Percentiles rank a stretch among this genome's conserved stretches.
Evolutionary conservation across 768 basidiomycete species (phyloP).

Genomic region (Calocybe gangraenosa): DNA sequence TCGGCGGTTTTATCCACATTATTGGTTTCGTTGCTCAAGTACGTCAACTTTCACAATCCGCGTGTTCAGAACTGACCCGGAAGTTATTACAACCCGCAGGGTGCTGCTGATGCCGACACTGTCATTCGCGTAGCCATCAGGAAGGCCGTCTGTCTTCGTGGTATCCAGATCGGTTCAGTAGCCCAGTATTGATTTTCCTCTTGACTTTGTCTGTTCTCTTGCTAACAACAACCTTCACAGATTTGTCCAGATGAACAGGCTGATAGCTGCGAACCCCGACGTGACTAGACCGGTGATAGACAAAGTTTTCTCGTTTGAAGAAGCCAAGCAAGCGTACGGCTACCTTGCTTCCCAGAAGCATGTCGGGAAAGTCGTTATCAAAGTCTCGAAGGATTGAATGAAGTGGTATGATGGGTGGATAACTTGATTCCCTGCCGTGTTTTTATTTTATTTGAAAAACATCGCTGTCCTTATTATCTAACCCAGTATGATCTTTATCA

Average conservation of each 20-base stretch:
- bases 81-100: constrained; percentile 6
- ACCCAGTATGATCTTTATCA: no score
- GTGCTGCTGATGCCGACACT: constrained; percentile 18
- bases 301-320: constrained; percentile 54
- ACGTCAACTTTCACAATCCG: background rate
- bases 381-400: constrained; percentile 22
- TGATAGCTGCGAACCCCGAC: constrained; percentile 37
- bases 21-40: constrained; percentile 51
- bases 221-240: constrained; percentile 19
- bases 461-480: no score
- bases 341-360: constrained; percentile 52
- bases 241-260: constrained; percentile 49
- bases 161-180: constrained; percentile 55
- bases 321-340: constrained; percentile 46
- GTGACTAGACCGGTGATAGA: constrained; percentile 49
- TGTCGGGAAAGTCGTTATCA: constrained; percentile 59
- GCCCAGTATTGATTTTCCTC: constrained; percentile 37
- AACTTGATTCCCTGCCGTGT: no score
- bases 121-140: constrained; percentile 28
- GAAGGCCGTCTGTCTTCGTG: constrained; percentile 40
- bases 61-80: no score
- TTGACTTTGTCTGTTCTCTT: background rate
- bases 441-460: no score
- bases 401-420: no score
- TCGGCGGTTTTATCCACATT: constrained; percentile 41